phyloP scores from a whole-genome alignment of 2,329 filamentous ascomycete species.

The Colletotrichum sansevieriae region DNA sequence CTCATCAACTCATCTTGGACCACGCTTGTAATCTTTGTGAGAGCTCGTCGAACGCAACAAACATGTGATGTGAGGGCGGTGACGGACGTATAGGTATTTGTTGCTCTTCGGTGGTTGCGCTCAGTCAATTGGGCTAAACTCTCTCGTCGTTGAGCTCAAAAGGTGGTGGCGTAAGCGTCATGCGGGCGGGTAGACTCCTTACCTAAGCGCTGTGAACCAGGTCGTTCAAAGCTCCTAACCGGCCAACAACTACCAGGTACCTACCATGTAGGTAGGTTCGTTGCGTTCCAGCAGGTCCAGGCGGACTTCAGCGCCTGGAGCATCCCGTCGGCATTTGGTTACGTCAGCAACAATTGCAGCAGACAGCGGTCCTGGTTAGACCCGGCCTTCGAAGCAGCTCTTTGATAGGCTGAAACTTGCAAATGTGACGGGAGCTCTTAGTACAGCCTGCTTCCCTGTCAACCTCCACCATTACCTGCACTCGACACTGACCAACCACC shows the following conservation, averaged over 20 bases:
- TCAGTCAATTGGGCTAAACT: constrained; percentile 11
- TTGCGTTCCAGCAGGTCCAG: not conserved
- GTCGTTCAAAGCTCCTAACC: constrained; percentile 3
- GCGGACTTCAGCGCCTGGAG: constrained; percentile 11
- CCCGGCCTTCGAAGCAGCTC: constrained; percentile 30
- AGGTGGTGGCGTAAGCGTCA: constrained; percentile 30
- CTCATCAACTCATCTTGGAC: constrained; percentile 38
- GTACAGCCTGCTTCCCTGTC: constrained; percentile 41
- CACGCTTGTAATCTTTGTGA: constrained; percentile 21
- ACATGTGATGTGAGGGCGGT: constrained; percentile 19
- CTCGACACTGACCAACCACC: constrained; percentile 41
- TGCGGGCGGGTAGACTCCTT: constrained; percentile 12
- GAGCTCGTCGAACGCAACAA: constrained; percentile 15
- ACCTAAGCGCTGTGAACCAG: constrained; percentile 12
- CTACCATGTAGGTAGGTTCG: no score
- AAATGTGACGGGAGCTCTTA: constrained; percentile 41
- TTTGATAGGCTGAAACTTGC: constrained; percentile 42
- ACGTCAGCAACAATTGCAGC: constrained; percentile 33
- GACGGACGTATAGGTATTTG: constrained; percentile 2
- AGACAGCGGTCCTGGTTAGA: constrained; percentile 31
- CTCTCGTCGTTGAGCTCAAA: constrained; percentile 18
- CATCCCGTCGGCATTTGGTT: constrained; percentile 12
- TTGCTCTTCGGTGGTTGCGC: not conserved
- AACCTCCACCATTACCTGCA: constrained; percentile 41
- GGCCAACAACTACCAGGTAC: not conserved